These are phyloP conservation scores for Capniomyces stellatus DNA, from an alignment of 371 early-diverging fungal species.

Conservation along the genomic window DNA sequence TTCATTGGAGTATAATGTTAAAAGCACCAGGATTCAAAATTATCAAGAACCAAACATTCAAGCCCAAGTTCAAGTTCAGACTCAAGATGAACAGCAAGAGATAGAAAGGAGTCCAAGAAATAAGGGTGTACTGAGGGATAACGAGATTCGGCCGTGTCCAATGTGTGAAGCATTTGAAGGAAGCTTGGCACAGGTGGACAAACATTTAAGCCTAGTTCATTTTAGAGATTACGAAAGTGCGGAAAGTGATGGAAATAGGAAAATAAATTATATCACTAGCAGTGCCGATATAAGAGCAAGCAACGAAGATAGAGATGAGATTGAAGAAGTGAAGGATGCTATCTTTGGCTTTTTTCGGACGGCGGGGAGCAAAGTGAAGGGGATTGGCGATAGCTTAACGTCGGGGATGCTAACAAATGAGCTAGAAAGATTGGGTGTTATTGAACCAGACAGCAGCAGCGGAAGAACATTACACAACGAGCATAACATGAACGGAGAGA, in stretches of 20 bases:
- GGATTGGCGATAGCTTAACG: slow-evolving; percentile 1
- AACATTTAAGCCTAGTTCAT: background rate
- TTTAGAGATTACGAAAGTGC: background rate
- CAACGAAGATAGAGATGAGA: background rate
- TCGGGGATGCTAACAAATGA: background rate
- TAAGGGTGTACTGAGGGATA: background rate
- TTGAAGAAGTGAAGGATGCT: slow-evolving; percentile 1
- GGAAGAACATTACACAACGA: background rate
- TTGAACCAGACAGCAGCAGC: background rate
- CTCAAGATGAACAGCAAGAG: too few relatives aligned
- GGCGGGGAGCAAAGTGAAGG: slow-evolving; percentile 2
- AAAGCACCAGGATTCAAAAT: too few relatives aligned
- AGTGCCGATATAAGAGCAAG: too few relatives aligned
- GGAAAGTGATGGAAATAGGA: background rate
- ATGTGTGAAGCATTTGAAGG: slow-evolving; percentile 1
- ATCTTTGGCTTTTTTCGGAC: background rate
- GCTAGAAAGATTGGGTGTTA: background rate
- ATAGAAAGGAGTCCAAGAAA: too few relatives aligned
- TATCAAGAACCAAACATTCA: too few relatives aligned
- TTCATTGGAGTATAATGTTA: too few relatives aligned
- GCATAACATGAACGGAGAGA: background rate
- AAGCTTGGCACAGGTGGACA: background rate
- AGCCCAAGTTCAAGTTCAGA: too few relatives aligned
- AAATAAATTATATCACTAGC: too few relatives aligned
- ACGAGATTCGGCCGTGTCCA: background rate